Evolutionary conservation across 2,329 filamentous ascomycete species (phyloP), one percentile per base, ranked within the genome.

Genomic region (Aspergillus melleus): DNA sequence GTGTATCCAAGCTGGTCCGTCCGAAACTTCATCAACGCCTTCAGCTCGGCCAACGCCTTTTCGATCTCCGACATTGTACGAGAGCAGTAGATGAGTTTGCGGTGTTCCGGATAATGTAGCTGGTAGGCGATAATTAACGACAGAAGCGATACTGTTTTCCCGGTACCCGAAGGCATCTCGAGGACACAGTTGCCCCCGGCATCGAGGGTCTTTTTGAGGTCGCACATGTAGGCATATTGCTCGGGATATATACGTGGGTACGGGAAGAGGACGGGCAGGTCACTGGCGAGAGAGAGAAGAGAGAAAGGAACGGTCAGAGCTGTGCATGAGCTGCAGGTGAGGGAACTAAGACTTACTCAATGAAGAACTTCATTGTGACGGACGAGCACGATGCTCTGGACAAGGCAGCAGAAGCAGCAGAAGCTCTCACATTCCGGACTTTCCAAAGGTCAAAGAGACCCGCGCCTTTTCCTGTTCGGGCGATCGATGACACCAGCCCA

Each of bases 41-140:
- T 92, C 68, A 99, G 76, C 77, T 99, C 95, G 10, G 91, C 91
- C 55, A 99, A 79, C 0, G 96, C 95, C 79, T 99, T 99, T 75
- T 99, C 95, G 71, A 99, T 99, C 80, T 99, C 95, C 42, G 95
- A 99, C 93, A 99, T 99, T 58, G 95, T 99, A 80, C 95, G 92
- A 64, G 95, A 99, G 81, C 95, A 99, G 78, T 99, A 99, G 58
- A 99, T 97, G 54, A 99, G 87, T 78, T 99, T 99, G 58, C 96
- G 85, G 70, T 95, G 91, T 73, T 96, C 92, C 3, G 93, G 92
- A 70, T 94, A 93, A 74, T 93, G 89, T 74, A 95, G 91, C 77
- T 99, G 96, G 71, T 99, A 99, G 47, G 95, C 94, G 59, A 99
- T 88, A 71, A 99, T 99, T 68, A 99, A 85, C 0, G 95, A 97